Base-by-base conservation (phyloP, 192 early-diverging fungal species). In the Linnemannia elongata region DNA sequence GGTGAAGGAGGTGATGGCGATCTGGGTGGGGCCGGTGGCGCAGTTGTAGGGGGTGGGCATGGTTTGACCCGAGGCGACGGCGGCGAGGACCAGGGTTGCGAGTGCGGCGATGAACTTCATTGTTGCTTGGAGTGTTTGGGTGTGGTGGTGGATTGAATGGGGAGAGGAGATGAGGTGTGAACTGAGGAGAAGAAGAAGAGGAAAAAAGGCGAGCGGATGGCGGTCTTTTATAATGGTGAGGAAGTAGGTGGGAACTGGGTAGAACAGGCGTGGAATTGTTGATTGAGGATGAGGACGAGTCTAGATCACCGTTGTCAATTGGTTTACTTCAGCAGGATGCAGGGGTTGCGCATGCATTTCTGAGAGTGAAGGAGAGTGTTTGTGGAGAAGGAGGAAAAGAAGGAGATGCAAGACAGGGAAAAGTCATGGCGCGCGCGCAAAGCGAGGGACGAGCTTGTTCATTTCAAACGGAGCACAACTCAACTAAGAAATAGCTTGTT, bases 31-130 rank as follows among this genome's bases (percentile, higher is more conserved):
- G 17, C 66, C 68, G 1, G 76, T 74, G 35, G 82, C 72, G 35
- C 82, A 83, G 82, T 78, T 69, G 72, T 22, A 66, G 71, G 77
- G 33, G 12, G 72, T 38, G 0, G 82, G 76, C 9, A 60, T n/a
- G 44, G 76, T 52, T 8, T 74, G 69, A 0, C 72, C 70, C 41
- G 15, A 4, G 1, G 71, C 82, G 39, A 83, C 57, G 27, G 75
- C 57, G 24, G 41, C 41, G 49, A 24, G 44, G 57, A 47, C 71
- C 17, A 83, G 41, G 42, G 82, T 71, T 18, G 72, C 76, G 30
- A 78, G 36, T 72, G 82, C 60, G 72, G 82, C 72, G 54, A 83
- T 60, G 82, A 74, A 78, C 76, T 78, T 83, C 82, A 83, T 83
- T 69, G 27, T 38, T 66, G 30, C 10, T 66, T 33, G 30, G 60